These are phyloP conservation scores for Lachnellula suecica DNA, from an alignment of 2,329 filamentous ascomycete species.

Conservation along the genomic window DNA sequence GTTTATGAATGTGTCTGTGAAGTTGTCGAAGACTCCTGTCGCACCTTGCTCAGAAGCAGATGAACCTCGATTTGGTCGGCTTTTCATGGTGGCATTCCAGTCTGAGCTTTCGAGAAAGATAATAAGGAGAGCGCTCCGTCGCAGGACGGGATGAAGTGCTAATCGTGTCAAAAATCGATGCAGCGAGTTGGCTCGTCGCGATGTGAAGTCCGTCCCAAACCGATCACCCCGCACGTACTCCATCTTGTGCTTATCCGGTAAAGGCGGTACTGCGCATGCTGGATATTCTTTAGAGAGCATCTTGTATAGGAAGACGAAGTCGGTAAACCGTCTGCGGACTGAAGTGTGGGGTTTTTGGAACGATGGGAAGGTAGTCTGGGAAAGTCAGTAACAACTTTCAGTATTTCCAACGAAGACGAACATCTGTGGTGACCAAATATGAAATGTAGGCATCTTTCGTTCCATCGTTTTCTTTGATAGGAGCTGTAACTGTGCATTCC, in stretches of 20 bases:
- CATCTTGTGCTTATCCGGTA: slow-evolving; percentile 99
- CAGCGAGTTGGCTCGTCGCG: slow-evolving; percentile 82
- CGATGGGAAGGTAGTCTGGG: slow-evolving; percentile 86
- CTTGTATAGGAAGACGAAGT: slow-evolving; percentile 97
- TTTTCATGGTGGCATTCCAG: slow-evolving; percentile 95
- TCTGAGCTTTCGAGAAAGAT: slow-evolving; percentile 90
- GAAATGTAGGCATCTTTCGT: slow-evolving; percentile 97
- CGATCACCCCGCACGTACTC: slow-evolving; percentile 96
- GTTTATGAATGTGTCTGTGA: slow-evolving; percentile 95
- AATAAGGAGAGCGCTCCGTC: slow-evolving; percentile 78
- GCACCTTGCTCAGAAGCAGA: slow-evolving; percentile 46
- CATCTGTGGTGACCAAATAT: slow-evolving; percentile 88
- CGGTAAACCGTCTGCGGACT: slow-evolving; percentile 90
- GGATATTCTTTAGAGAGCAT: slow-evolving; percentile 84
- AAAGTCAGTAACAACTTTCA: slow-evolving; percentile 18
- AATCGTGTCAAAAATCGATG: slow-evolving; percentile 87
- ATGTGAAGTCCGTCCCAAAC: slow-evolving; percentile 90
- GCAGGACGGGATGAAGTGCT: slow-evolving; percentile 83
- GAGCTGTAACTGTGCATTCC: slow-evolving; percentile 78
- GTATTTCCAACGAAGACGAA: slow-evolving; percentile 40
- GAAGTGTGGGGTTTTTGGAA: slow-evolving; percentile 80
- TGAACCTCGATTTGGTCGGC: slow-evolving; percentile 66
- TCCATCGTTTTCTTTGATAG: slow-evolving; percentile 93
- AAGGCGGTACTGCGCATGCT: slow-evolving; percentile 86
- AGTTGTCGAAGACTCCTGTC: slow-evolving; percentile 84